Percentiles rank a stretch among this genome's conserved stretches.
These are phyloP conservation scores for Capniomyces stellatus DNA, from an alignment of 371 early-diverging fungal genomes.

Conservation along the genomic window DNA sequence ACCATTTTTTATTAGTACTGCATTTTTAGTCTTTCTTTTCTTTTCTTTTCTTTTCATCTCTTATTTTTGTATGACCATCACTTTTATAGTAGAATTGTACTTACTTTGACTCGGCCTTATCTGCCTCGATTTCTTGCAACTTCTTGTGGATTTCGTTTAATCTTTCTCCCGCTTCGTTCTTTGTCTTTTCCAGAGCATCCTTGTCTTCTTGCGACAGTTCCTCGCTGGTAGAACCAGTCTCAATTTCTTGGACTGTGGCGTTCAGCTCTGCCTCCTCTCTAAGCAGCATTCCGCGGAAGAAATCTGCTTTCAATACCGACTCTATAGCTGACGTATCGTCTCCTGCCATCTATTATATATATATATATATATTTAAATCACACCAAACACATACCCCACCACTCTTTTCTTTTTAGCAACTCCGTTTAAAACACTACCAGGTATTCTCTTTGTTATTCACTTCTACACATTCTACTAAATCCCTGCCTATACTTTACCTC, in stretches of 20 bases:
- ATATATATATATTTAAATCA: too few species aligned
- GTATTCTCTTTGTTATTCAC: too few species aligned
- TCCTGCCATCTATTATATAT: constrained; percentile 63
- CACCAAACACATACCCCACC: too few species aligned
- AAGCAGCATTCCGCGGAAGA: constrained; percentile 80
- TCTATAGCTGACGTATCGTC: constrained; percentile 73
- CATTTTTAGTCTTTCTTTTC: neutral
- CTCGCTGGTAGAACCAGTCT: constrained; percentile 19
- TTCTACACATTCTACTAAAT: too few species aligned
- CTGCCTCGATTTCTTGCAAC: constrained; percentile 83
- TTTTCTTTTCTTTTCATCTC: neutral
- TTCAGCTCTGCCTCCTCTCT: constrained; percentile 50
- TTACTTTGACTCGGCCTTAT: constrained; percentile 72
- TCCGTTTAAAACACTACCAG: too few species aligned
- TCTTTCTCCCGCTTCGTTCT: constrained; percentile 38
- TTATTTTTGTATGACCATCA: too few species aligned
- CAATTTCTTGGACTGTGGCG: constrained; percentile 24
- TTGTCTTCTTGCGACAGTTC: constrained; percentile 32
- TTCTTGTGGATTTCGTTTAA: constrained; percentile 68
- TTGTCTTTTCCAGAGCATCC: constrained; percentile 39
- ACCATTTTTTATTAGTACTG: constrained; percentile 13
- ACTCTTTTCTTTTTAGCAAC: too few species aligned
- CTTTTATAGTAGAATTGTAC: too few species aligned
- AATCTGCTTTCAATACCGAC: constrained; percentile 84
- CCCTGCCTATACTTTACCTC: constrained; percentile 41